Evolutionary conservation across 2,329 filamentous ascomycete genomes (phyloP).

Genomic region (Fusarium oligoseptatum): DNA sequence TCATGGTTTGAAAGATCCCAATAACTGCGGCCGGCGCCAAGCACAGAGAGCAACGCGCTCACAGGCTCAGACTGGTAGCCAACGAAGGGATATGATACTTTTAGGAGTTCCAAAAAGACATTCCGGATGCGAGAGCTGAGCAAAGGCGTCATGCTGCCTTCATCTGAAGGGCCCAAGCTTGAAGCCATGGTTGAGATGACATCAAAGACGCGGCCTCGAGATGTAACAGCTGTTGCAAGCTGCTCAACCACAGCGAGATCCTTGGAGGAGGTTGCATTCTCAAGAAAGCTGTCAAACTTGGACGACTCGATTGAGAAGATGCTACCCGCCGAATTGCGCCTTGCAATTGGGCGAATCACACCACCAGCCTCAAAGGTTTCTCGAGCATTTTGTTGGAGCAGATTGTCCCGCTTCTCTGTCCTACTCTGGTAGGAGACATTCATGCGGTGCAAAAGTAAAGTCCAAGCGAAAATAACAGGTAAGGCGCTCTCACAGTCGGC

Average conservation of each 20-base stretch:
- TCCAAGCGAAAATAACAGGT: constrained; percentile 86
- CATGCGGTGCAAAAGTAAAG: constrained; percentile 79
- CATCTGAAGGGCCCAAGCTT: constrained; percentile 59
- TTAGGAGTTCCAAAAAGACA: constrained; percentile 78
- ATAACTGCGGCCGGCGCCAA: constrained; percentile 68
- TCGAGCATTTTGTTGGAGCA: constrained; percentile 70
- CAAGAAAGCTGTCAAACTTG: constrained; percentile 70
- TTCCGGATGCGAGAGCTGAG: constrained; percentile 74
- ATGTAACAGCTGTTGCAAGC: constrained; percentile 63
- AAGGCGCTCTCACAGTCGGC: constrained; percentile 72
- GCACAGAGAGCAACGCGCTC: constrained; percentile 72
- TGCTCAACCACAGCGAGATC: constrained; percentile 65
- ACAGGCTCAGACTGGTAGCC: constrained; percentile 82
- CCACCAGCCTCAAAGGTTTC: constrained; percentile 67
- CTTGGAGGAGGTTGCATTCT: constrained; percentile 62
- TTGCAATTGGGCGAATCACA: constrained; percentile 56
- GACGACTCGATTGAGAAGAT: constrained; percentile 73
- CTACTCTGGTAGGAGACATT: constrained; percentile 72
- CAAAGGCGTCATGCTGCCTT: constrained; percentile 64
- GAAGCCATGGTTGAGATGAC: constrained; percentile 65
- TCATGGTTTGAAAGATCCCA: constrained; percentile 63
- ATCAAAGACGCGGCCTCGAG: constrained; percentile 66
- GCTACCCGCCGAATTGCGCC: constrained; percentile 72
- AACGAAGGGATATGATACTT: constrained; percentile 74
- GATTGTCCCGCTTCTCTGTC: constrained; percentile 70